Evolutionary conservation across 164 flowering plant genomes (phyloP), one percentile per base, ranked within the genome.

Genomic region (Magnolia sinica): DNA sequence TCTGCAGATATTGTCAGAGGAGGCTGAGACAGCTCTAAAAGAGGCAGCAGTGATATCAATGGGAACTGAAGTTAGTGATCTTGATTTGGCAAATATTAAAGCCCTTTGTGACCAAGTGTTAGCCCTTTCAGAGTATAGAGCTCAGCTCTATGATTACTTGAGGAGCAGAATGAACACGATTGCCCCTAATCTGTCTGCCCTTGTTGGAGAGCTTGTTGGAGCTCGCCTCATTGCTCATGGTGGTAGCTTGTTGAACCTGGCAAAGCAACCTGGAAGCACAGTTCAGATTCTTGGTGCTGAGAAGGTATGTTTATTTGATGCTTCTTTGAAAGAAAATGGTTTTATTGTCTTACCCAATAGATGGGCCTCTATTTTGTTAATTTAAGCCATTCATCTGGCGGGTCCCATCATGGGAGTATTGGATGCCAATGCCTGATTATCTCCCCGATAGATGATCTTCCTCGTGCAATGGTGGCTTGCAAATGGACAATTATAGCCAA

Each of bases 271-370:
- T 71, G 96, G 97, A 11, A 94, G 97, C 80, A 94, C 97, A 6
- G 89, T 94, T 69, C 97, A 94, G 85, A 92, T 92, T 82, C 95
- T 94, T 76, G 98, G 97, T 27, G 98, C 98, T 37, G 98, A 94
- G 76, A 92, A 94, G 86, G 80, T 75, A 75, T 50, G 65, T 31
- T 18, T 37, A 3, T 37, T 11, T 10, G 18, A 55, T 11, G 61
- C 13, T 11, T 55, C 13, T 55, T 16, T 55, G 18, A 14, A 55
- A 16, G 61, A 55, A 55, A 55, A 55, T 55, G 61, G 13, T 16
- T 55, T 55, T 11, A 55, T 55, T 55, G 13, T 55, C 10, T 55
- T 55, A 11, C 13, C 18, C 18, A 55, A 11, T 37, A 37, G 45
- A 37, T 37, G 45, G 45, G 45, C 45, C 45, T 37, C 45, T 37